phyloP scores from a whole-genome alignment of 2,329 filamentous ascomycete species.

The Fusarium oxysporum region DNA sequence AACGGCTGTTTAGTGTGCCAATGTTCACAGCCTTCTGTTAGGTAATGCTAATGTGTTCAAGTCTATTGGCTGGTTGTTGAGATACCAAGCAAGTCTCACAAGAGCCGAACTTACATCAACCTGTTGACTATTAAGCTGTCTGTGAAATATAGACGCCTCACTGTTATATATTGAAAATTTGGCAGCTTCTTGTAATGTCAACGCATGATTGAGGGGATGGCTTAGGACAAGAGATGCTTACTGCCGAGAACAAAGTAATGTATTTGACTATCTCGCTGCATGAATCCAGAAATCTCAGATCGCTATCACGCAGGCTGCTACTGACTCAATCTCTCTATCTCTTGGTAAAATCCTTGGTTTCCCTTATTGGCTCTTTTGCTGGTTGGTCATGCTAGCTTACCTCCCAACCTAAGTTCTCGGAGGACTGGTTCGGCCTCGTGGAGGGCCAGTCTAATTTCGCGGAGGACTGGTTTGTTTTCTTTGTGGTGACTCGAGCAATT shows the following conservation, averaged over 20 bases:
- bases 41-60: neutral
- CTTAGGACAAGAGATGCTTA: neutral
- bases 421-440: neutral
- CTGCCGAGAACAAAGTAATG: neutral
- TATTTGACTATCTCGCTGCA: neutral
- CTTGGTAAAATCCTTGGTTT: neutral
- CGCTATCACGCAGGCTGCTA: neutral
- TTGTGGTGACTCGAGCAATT: neutral
- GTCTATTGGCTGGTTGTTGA: neutral
- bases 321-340: neutral
- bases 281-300: neutral
- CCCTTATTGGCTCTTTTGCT: neutral
- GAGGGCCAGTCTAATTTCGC: neutral
- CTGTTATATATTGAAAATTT: neutral
- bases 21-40: neutral
- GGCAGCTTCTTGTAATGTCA: neutral
- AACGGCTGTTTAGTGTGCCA: neutral
- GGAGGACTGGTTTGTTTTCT: neutral
- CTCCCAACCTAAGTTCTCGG: neutral
- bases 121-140: neutral
- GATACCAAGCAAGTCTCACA: neutral
- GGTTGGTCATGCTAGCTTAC: neutral
- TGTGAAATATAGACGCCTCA: neutral
- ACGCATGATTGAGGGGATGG: neutral
- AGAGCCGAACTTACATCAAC: neutral